Evolutionary conservation across 2,329 filamentous ascomycete genomes (phyloP), one percentile per base, ranked within the genome.

Genomic region (Beauveria australis): DNA sequence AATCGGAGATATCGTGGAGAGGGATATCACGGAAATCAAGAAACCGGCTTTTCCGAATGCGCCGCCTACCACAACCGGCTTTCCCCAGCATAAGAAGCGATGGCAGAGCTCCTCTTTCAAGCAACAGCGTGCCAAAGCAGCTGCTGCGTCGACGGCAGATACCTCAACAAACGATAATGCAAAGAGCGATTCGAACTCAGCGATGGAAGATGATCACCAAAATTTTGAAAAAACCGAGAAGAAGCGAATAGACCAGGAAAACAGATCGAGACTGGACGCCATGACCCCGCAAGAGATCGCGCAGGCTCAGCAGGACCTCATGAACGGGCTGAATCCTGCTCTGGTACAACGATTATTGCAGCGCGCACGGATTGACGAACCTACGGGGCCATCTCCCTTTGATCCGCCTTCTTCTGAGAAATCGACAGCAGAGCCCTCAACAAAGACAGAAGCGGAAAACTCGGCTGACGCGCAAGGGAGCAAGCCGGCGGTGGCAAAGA

Each of bases 211-310:
- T 47, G 30, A 53, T 24, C 47, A 22, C 14, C 24, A 56, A 46
- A 26, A 22, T 18, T 70, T 74, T 44, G 76, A 78, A 47, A 72
- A 80, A 12, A 78, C 81, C 48, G 92, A 96, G 69, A 85, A 84
- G 68, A 76, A 77, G 64, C 79, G 81, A 5, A 97, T 99, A 71
- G 89, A 93, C 68, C 81, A 86, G 66, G 92, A 97, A 72, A 99
- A 97, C 69, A 83, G 76, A 49, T 81, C 85, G 61, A 83, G 83
- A 63, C 73, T 99, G 52, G 86, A 86, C 16, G 78, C 80, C 28
- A 97, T 99, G 94, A 89, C 89, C 1, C 76, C 84, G 0, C 82
- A 85, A 43, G 91, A 97, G 73, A 96, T 97, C 62, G 86, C 89
- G 63, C 80, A 87, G 66, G 92, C 94, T 63, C 84, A 88, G 48